phyloP scores from a whole-genome alignment of 2,329 filamentous ascomycete genomes.

The Stenocarpella maydis region DNA sequence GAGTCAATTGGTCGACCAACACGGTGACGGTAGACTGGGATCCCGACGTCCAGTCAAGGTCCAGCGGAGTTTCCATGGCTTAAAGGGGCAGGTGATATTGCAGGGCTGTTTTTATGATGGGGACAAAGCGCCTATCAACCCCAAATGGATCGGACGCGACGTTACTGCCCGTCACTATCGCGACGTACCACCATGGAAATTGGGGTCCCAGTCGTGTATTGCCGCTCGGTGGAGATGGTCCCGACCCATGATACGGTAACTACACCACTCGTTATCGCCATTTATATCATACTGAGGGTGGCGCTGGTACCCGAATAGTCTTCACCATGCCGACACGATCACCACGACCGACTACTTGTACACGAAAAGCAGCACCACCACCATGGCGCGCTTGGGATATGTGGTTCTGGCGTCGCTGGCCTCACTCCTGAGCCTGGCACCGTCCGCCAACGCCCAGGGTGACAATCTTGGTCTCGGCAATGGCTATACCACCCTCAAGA shows the following conservation, averaged over 20 bases:
- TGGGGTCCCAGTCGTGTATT: constrained; percentile 11
- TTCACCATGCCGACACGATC: background rate
- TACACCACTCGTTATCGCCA: background rate
- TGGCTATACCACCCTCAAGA: constrained; percentile 51
- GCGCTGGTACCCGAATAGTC: background rate
- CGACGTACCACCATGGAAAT: constrained; percentile 21
- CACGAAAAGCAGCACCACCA: background rate
- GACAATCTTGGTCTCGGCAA: constrained; percentile 50
- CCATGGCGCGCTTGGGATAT: background rate
- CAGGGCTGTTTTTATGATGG: constrained; percentile 9
- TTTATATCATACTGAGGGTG: background rate
- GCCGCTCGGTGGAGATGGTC: constrained; percentile 26
- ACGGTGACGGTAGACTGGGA: background rate
- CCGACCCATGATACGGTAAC: constrained; percentile 28
- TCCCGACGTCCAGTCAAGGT: constrained; percentile 2
- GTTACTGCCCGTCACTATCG: constrained; percentile 24
- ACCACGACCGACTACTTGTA: background rate
- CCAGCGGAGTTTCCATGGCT: background rate
- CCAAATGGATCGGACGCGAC: constrained; percentile 14
- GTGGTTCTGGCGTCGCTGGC: constrained; percentile 8
- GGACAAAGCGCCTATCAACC: constrained; percentile 12
- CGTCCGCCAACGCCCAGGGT: constrained; percentile 25
- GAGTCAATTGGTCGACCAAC: constrained; percentile 3
- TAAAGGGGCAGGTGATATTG: constrained; percentile 20
- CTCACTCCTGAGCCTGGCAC: constrained; percentile 7